Conservation (phyloP, 177 flowering plant genomes). For the Vitis hybrid region DNA sequence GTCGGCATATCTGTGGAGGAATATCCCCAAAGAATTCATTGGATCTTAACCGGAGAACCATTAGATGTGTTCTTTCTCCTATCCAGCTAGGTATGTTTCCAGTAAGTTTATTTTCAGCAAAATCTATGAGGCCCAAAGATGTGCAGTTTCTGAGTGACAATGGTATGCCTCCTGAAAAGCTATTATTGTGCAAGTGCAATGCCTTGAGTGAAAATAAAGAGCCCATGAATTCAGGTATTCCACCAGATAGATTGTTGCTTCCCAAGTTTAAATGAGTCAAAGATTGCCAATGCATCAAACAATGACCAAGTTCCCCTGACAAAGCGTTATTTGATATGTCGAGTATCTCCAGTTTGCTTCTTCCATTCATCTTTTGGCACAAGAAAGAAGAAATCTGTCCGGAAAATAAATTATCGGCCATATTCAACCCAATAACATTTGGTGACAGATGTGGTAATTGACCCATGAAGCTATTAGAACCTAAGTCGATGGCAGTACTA, state of each 20-base stretch:
- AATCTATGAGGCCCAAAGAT: not conserved
- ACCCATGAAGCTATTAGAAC: too few relatives aligned
- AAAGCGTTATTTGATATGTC: not conserved
- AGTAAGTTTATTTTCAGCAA: not conserved
- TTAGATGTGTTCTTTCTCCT: not conserved
- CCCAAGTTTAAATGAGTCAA: not conserved
- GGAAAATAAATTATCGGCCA: not conserved
- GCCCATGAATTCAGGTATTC: slow-evolving; percentile 7
- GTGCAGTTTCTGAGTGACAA: not conserved
- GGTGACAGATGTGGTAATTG: too few relatives aligned
- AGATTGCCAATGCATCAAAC: not conserved
- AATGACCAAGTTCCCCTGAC: slow-evolving; percentile 2
- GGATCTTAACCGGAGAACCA: not conserved
- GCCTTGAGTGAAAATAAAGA: not conserved
- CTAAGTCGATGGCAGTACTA: too few relatives aligned
- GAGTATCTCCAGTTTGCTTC: not conserved
- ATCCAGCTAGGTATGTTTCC: slow-evolving; percentile 12
- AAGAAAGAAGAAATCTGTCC: not conserved
- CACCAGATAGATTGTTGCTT: not conserved
- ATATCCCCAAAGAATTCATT: not conserved
- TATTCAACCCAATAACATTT: too few relatives aligned
- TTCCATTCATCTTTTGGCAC: not conserved
- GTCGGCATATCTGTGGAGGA: not conserved
- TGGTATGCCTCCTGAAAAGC: not conserved
- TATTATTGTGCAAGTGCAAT: not conserved